A percentile compares a stretch with the other conserved stretches of the same genome.
phyloP scores from a whole-genome alignment of 192 early-diverging fungal species.

The Powellomyces hirtus region DNA sequence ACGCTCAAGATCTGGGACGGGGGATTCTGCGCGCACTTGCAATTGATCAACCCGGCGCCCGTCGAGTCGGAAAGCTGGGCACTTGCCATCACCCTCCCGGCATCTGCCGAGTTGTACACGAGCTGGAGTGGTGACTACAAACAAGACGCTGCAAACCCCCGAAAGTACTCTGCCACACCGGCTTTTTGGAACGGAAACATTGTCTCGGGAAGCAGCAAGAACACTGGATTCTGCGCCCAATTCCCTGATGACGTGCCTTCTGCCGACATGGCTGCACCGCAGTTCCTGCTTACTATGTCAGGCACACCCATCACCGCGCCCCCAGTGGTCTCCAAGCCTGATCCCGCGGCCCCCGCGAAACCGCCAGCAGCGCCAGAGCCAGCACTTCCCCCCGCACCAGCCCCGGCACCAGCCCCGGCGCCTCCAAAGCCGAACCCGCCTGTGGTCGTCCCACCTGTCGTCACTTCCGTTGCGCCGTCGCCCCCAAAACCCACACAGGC shows the following conservation, averaged over 20 bases:
- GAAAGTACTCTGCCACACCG: constrained; percentile 1
- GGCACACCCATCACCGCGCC: neutral
- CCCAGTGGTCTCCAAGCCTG: no score
- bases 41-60: constrained; percentile 16
- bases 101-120: neutral
- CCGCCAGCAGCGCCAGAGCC: neutral
- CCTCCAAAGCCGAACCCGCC: neutral
- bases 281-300: neutral
- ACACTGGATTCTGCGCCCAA: constrained; percentile 18
- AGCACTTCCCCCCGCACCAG: neutral
- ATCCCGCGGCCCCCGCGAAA: neutral
- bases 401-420: neutral
- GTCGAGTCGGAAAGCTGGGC: neutral
- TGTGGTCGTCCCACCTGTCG: neutral
- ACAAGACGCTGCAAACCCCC: neutral
- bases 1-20: constrained; percentile 25
- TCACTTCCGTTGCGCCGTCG: neutral
- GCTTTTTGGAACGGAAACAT: constrained; percentile 13
- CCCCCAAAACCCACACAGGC: neutral
- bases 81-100: neutral
- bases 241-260: neutral
- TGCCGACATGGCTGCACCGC: neutral
- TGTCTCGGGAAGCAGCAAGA: constrained; percentile 19
- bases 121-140: constrained; percentile 19
- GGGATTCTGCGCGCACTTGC: constrained; percentile 21